These are phyloP conservation scores for Hypoxylon fuscum DNA, from an alignment of 495 filamentous ascomycete genomes.

Conservation along the genomic window DNA sequence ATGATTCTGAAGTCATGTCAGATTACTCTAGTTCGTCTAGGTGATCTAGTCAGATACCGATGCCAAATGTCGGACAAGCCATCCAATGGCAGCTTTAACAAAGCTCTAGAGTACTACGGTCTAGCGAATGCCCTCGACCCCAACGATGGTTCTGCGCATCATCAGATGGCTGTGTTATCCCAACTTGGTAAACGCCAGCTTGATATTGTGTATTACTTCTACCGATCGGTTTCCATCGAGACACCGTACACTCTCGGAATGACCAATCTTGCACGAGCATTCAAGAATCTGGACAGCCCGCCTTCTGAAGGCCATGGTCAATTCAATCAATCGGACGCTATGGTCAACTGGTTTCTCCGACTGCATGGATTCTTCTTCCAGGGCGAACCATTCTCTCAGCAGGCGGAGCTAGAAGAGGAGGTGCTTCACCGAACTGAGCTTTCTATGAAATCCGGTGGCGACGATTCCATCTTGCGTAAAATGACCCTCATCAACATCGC, in stretches of 20 bases:
- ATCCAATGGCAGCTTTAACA: constrained; percentile 64
- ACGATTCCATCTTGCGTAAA: constrained; percentile 72
- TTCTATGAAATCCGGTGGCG: constrained; percentile 69
- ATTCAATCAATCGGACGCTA: constrained; percentile 47
- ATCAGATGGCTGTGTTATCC: constrained; percentile 88
- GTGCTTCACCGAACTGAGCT: constrained; percentile 79
- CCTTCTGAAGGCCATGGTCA: constrained; percentile 33
- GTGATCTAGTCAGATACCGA: constrained; percentile 91
- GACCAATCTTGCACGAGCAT: constrained; percentile 81
- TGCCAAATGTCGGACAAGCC: constrained; percentile 65
- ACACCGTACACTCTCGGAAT: constrained; percentile 77
- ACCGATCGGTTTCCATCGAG: constrained; percentile 76
- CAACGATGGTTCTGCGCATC: constrained; percentile 79
- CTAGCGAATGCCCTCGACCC: constrained; percentile 83
- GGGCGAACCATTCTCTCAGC: constrained; percentile 71
- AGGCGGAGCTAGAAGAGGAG: constrained; percentile 86
- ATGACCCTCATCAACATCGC: constrained; percentile 87
- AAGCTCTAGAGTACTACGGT: constrained; percentile 84
- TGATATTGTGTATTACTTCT: constrained; percentile 86
- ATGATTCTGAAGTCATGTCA: constrained; percentile 79
- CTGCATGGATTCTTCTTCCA: constrained; percentile 86
- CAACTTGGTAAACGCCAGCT: constrained; percentile 79
- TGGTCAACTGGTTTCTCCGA: constrained; percentile 85
- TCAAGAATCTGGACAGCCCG: constrained; percentile 66
- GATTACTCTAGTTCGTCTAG: constrained; percentile 82